Evolutionary conservation across 495 filamentous ascomycete genomes (phyloP), one percentile per base, ranked within the genome.

Genomic region (Penicillium verhagenii): DNA sequence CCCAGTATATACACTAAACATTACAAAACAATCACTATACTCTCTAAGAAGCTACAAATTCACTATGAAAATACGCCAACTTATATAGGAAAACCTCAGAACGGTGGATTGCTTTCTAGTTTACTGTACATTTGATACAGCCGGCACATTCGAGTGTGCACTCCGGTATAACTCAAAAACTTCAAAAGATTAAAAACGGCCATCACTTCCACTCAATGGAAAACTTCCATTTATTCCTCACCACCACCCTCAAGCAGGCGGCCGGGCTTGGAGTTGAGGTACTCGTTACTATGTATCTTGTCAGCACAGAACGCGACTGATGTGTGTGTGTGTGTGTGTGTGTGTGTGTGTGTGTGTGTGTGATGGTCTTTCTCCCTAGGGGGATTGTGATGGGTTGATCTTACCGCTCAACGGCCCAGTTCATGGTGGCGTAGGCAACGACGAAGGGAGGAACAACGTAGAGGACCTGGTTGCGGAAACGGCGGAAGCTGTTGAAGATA

Each of bases 221-320:
- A 46, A n/a, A n/a, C n/a, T 52, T 21, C 19, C 47, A 64, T 72
- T 74, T 75, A 78, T 59, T 74, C 69, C 0, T 69, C 67, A 19
- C 44, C 26, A 49, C 54, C 68, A 61, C 60, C 64, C 68, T 72
- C 70, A 18, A 66, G 64, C 49, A 82, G 75, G 56, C 90, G 89
- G 40, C 92, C 92, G 38, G 81, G 79, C 83, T 96, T 96, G 65
- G 89, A 94, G 82, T 95, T 94, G 61, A 94, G 79, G 77, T 86
- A 94, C 66, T 95, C 82, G 78, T 96, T 96, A 71, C 92, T 96
- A 52, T 21, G 42, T 31, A 39, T 37, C 29, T 39, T 47, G 44
- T 54, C 58, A 46, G 38, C 18, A 46, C 13, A 6, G 29, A 21
- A 13, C 33, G 14, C 33, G 1, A n/a, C 16, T n/a, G 33, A 16